These are phyloP conservation scores for Coemansia sp. DNA, from an alignment of 192 early-diverging fungal genomes.

Conservation along the genomic window DNA sequence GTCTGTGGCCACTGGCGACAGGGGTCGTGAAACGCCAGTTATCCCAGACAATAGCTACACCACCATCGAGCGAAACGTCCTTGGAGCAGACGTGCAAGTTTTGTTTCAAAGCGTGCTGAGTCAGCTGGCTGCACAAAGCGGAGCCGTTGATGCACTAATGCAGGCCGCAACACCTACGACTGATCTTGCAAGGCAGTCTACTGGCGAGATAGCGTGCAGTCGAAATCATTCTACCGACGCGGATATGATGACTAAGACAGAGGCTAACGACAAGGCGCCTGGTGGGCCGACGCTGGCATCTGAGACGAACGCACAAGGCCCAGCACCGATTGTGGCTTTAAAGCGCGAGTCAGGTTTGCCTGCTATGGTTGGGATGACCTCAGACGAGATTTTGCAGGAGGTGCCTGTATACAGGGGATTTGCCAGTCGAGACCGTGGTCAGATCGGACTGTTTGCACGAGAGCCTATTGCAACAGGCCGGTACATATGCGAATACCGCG, in stretches of 20 bases:
- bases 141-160: constrained; percentile 16
- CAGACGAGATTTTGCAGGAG: constrained; percentile 6
- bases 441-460: constrained; percentile 39
- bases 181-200: neutral
- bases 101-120: constrained; percentile 50
- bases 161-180: neutral
- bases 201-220: neutral
- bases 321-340: neutral
- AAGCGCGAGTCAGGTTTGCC: constrained; percentile 1
- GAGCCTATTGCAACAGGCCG: constrained; percentile 17
- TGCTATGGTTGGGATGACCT: constrained; percentile 17
- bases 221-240: neutral
- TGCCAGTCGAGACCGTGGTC: constrained; percentile 23
- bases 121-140: constrained; percentile 47
- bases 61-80: constrained; percentile 38
- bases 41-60: constrained; percentile 27
- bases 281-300: neutral
- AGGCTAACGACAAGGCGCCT: neutral
- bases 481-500: constrained; percentile 79
- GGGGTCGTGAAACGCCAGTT: constrained; percentile 13
- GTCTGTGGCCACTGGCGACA: constrained; percentile 15
- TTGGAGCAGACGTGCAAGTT: constrained; percentile 46
- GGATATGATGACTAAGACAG: neutral
- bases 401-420: constrained; percentile 14
- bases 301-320: neutral